These are phyloP conservation scores for Capsicum rhomboideum DNA, from an alignment of 257 asterid species.

Conservation along the genomic window DNA sequence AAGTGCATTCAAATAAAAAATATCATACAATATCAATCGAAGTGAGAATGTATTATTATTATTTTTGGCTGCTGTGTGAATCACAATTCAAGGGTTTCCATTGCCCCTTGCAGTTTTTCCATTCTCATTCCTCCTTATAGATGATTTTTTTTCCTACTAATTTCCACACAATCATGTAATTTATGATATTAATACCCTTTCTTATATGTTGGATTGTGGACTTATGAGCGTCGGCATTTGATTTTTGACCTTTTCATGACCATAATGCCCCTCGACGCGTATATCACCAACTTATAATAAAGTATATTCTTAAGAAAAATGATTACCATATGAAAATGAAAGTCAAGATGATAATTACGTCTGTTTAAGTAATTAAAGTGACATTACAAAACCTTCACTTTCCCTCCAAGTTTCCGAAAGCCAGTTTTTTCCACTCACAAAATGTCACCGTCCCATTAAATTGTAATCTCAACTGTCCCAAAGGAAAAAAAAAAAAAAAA, in stretches of 20 bases:
- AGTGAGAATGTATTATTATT: no score
- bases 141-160: neutral
- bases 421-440: neutral
- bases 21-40: no score
- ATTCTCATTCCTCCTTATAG: no score
- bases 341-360: neutral
- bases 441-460: conserved; percentile 16
- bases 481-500: no score
- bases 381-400: neutral
- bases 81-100: no score
- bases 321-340: neutral
- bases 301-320: neutral
- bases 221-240: conserved; percentile 19
- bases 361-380: neutral
- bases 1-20: no score
- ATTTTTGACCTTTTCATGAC: neutral
- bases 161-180: neutral
- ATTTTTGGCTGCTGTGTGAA: no score
- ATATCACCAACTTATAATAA: neutral
- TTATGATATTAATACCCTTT: neutral
- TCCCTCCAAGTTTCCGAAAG: conserved; percentile 1
- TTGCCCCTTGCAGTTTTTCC: no score
- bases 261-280: neutral
- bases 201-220: neutral
- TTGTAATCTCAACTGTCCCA: neutral